Conservation (phyloP, 163 green algal genomes). For the Coccomyxa subellipsoidea region DNA sequence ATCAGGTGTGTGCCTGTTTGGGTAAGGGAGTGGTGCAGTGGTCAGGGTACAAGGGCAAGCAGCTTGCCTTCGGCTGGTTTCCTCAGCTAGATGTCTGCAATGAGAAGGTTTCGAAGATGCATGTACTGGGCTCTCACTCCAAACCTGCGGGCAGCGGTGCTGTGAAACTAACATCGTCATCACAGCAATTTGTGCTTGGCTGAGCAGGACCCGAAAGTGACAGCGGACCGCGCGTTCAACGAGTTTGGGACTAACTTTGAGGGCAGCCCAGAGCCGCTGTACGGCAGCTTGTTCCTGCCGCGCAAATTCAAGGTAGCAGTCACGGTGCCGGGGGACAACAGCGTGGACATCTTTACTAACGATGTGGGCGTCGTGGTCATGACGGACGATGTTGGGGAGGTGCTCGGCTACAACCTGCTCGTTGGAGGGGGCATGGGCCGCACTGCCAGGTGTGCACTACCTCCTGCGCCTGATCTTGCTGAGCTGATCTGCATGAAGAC, state of each 20-base stretch:
- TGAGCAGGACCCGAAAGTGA: slow-evolving; percentile 88
- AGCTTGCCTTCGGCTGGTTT: no score
- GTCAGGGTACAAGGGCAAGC: no score
- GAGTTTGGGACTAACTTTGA: slow-evolving; percentile 95
- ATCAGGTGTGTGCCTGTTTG: no score
- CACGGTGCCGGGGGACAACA: slow-evolving; percentile 98
- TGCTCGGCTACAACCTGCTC: slow-evolving; percentile 79
- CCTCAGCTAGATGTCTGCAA: no score
- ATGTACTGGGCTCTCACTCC: no score
- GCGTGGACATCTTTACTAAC: slow-evolving; percentile 96
- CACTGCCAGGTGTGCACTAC: slow-evolving; percentile 46
- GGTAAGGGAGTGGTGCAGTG: no score
- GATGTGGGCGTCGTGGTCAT: slow-evolving; percentile 92
- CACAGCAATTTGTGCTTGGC: neutral
- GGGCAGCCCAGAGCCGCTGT: slow-evolving; percentile 93
- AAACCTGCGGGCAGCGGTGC: no score
- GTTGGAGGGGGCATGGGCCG: slow-evolving; percentile 94
- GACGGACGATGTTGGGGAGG: slow-evolving; percentile 57
- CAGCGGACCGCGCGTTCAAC: slow-evolving; percentile 84
- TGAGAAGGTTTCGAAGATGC: no score
- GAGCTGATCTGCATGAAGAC: no score
- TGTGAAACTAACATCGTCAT: no score
- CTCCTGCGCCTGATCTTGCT: neutral
- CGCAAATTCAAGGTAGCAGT: slow-evolving; percentile 99
- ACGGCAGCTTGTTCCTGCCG: slow-evolving; percentile 93